Base-by-base conservation (phyloP, 192 early-diverging fungal genomes). In the Coemansia sp. region DNA sequence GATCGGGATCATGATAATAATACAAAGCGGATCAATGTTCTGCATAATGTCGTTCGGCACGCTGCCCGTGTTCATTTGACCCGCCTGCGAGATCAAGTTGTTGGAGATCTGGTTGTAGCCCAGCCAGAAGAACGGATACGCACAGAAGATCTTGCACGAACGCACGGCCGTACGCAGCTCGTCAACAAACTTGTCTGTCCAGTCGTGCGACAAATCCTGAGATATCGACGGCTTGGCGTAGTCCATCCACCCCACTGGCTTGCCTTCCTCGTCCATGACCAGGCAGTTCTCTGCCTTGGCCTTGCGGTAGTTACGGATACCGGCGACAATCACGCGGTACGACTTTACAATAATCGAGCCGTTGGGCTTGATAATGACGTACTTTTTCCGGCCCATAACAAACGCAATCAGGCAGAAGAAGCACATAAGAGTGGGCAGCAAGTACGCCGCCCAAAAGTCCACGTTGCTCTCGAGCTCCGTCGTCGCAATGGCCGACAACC, bases 41-140 rank as follows among this genome's bases (percentile, higher is more conserved):
- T 84, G 74, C 82, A 88, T 85, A 43, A 88, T 84, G 61, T 88
- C 83, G 67, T 86, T 88, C 5, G 86, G 86, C 9, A 88, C 70
- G 37, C 55, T 65, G 23, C 76, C 74, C 5, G 77, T 71, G 61
- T 81, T 81, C 86, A 87, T 87, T 71, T 83, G 83, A 27, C 85
- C 78, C 8, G 83, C 83, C 78, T 86, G 85, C 65, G 85, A 86
- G 25, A 86, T 69, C 74, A 87, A 71, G 67, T 87, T 87, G 67
- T 87, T 86, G 47, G 84, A 85, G 68, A 87, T 86, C 64, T 87
- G 85, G 41, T 74, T 78, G 67, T 87, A 87, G 64, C 86, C 85
- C 37, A 89, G 82, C 91, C 89, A 92, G 80, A 85, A 92, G 64
- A 92, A 58, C 2, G 90, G 90, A 71, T 77, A 92, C 70, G 84